Percentiles rank a stretch among this genome's conserved stretches.
These are phyloP conservation scores for Solanum verrucosum DNA, from an alignment of 257 asterid genomes.

Conservation along the genomic window DNA sequence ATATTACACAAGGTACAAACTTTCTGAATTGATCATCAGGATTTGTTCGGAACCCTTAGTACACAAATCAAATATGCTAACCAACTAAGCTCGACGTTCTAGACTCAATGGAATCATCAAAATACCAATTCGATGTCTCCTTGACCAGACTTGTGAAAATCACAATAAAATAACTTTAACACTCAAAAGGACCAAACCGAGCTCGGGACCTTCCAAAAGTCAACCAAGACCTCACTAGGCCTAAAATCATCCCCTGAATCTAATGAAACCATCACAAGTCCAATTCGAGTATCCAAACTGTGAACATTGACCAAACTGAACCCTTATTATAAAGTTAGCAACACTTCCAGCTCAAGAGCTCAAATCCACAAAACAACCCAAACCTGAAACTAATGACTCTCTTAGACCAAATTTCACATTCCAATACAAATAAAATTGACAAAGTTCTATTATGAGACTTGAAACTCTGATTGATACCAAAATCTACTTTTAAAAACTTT, in stretches of 20 bases:
- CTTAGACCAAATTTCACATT: not conserved
- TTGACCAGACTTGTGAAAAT: not conserved
- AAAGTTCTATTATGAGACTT: not conserved
- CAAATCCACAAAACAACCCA: not conserved
- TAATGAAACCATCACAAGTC: not conserved
- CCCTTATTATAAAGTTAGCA: not conserved
- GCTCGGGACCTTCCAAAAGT: not conserved
- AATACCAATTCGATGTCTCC: not conserved
- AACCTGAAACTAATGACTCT: not conserved
- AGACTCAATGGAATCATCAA: not conserved
- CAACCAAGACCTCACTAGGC: not conserved
- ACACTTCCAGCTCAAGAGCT: not conserved
- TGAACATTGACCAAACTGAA: not conserved
- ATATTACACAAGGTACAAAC: not conserved
- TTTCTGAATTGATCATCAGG: not conserved
- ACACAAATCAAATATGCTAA: not conserved
- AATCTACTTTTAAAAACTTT: too few relatives aligned
- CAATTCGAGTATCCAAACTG: not conserved
- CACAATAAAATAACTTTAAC: not conserved
- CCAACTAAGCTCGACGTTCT: not conserved
- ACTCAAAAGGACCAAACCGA: too few relatives aligned
- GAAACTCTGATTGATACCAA: not conserved
- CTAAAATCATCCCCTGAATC: not conserved
- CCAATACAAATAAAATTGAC: too few relatives aligned
- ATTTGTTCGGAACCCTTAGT: not conserved